phyloP scores from a whole-genome alignment of 2,329 filamentous ascomycete genomes.

The Aspergillus sp. region DNA sequence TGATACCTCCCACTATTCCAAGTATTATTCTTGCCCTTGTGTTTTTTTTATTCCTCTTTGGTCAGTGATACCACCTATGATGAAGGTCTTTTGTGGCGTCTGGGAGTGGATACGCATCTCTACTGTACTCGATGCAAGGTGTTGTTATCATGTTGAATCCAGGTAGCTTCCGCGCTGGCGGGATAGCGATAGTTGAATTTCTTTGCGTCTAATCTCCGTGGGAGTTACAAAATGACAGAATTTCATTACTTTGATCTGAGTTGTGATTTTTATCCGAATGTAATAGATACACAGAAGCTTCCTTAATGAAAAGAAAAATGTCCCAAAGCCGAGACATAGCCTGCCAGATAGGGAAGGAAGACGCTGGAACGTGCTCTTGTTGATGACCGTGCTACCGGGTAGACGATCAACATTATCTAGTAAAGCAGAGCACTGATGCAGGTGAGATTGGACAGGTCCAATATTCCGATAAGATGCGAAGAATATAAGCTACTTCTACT shows the following conservation, averaged over 20 bases:
- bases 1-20: conserved; percentile 3
- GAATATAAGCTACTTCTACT: neutral
- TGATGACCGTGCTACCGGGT: too few species aligned
- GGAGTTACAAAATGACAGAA: neutral
- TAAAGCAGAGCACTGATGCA: too few species aligned
- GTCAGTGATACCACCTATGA: conserved; percentile 20
- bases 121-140: conserved; percentile 3
- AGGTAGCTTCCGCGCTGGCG: conserved; percentile 5
- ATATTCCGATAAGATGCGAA: neutral
- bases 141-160: conserved; percentile 5
- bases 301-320: too few species aligned
- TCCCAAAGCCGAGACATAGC: too few species aligned
- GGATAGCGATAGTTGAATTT: neutral
- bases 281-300: too few species aligned
- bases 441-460: too few species aligned
- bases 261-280: too few species aligned
- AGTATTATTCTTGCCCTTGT: neutral
- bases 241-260: too few species aligned
- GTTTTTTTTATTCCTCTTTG: neutral
- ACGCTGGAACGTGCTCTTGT: too few species aligned
- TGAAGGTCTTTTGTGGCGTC: neutral
- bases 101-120: neutral
- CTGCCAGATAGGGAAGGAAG: too few species aligned
- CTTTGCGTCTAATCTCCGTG: conserved; percentile 2
- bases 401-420: too few species aligned